Base-by-base conservation (phyloP, 1,284 basidiomycete species). In the Trichosporon ovoides region DNA sequence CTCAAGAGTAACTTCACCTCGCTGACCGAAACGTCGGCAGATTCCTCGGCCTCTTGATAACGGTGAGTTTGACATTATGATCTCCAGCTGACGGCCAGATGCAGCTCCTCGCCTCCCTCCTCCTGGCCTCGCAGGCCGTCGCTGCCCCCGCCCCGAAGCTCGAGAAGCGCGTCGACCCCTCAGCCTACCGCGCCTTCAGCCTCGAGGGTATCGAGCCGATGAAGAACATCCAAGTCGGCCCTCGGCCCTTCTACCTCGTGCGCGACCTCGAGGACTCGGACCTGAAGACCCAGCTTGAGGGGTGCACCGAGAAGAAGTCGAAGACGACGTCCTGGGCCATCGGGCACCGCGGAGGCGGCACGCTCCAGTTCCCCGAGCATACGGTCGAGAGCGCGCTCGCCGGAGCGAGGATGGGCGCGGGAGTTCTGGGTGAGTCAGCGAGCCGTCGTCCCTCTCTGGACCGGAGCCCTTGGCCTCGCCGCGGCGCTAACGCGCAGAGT, bases 291-390 rank as follows among this genome's bases (percentile, higher is more conserved):
- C 59, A 65, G 61, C 59, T 65, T 13, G 13, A 33, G 7, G 35
- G 43, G 18, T 65, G 61, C 55, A 20, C 20, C 22, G 46, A 62
- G 18, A 38, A 56, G 50, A 14, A 28, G 35, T 7, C 28, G 19
- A 24, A 40, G 24, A 5, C 53, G 20, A 35, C 55, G 7, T 53
- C 37, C 6, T 65, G 53, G 35, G 36, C 55, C 14, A 50, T 65
- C 43, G 61, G 53, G 0, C 63, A 65, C 55, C 63, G 63, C 24
- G 63, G 63, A 9, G 63, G 61, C 5, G 61, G 61, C 13, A 57
- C 63, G 3, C 56, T 65, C 34, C 63, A 65, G 59, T 57, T 65
- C 50, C 63, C 63, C 7, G 63, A 65, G 56, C 63, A 65, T 55
- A 53, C 63, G 4, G 49, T 65, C 28, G 52, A 65, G 40, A 52